Evolutionary conservation across 495 filamentous ascomycete species (phyloP), one percentile per base, ranked within the genome.

Genomic region (Podospora comata): DNA sequence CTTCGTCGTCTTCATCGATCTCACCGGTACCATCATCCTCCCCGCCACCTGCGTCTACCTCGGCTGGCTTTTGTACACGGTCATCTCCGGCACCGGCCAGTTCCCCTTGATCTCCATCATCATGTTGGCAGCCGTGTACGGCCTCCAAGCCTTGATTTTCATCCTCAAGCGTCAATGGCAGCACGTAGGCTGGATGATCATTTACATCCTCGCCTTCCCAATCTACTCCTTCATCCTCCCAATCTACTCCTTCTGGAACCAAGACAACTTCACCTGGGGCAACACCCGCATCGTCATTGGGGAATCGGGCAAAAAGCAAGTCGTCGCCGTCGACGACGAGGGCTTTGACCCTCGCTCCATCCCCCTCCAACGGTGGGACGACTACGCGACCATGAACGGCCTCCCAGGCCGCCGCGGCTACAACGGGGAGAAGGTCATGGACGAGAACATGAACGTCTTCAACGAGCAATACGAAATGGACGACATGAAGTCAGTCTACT

Each of bases 131-230:
- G 92, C 85, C 70, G 91, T 98, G 4, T 99, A 99, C 73, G 95
- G 95, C 83, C 87, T 99, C 15, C 95, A 99, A 74, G 93, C 93
- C 2, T 79, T 97, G 32, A 95, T 99, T 72, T 99, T 99, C 83
- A 92, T 98, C 71, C 79, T 98, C 70, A 96, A 94, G 78, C 86
- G 96, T 15, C 92, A 98, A 79, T 99, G 95, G 95, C 92, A 99
- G 77, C 93, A 97, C 74, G 84, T 99, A 56, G 95, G 95, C 60
- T 99, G 95, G 95, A 97, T 99, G 92, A 90, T 98, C 74, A 98
- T 99, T 74, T 99, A 99, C 78, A 85, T 99, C 70, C 72, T 93
- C 7, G 96, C 95, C 1, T 97, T 91, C 84, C 96, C 96, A 0
- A 90, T 99, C 72, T 97, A 93, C 81, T 94, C 89, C 18, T 93